These are phyloP conservation scores for Diaporthe sp. DNA, from an alignment of 2,329 filamentous ascomycete genomes.

Conservation along the genomic window DNA sequence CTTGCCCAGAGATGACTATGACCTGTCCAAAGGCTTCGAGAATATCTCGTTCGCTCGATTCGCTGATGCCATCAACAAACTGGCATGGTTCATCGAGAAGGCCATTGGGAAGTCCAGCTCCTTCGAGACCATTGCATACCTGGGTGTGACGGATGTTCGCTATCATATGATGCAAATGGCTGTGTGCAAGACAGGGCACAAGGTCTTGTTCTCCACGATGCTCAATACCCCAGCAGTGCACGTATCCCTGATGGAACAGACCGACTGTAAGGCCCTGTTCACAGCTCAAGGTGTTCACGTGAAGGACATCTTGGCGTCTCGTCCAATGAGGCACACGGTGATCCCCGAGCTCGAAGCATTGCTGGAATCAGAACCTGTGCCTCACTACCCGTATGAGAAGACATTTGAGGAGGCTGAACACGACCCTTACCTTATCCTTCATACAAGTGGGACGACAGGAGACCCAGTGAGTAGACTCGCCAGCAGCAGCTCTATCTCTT, in stretches of 20 bases:
- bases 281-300: constrained; percentile 39
- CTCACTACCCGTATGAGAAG: constrained; percentile 42
- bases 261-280: constrained; percentile 41
- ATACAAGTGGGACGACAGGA: constrained; percentile 43
- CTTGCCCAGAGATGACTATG: constrained; percentile 42
- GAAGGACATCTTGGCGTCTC: constrained; percentile 39
- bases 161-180: constrained; percentile 45
- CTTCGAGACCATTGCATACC: constrained; percentile 42
- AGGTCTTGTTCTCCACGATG: constrained; percentile 43
- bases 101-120: constrained; percentile 39
- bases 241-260: constrained; percentile 41
- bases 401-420: constrained; percentile 40
- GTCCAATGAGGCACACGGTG: constrained; percentile 38
- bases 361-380: constrained; percentile 27
- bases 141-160: constrained; percentile 41
- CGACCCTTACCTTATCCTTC: constrained; percentile 41
- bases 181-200: constrained; percentile 43
- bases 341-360: constrained; percentile 41
- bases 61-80: constrained; percentile 43
- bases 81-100: constrained; percentile 42
- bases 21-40: constrained; percentile 43
- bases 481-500: background rate
- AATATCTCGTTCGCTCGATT: constrained; percentile 40
- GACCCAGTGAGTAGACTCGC: constrained; percentile 36
- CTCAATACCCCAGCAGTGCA: constrained; percentile 42